Conservation (phyloP, 2,329 filamentous ascomycete species). For the Podosphaera fusca region DNA sequence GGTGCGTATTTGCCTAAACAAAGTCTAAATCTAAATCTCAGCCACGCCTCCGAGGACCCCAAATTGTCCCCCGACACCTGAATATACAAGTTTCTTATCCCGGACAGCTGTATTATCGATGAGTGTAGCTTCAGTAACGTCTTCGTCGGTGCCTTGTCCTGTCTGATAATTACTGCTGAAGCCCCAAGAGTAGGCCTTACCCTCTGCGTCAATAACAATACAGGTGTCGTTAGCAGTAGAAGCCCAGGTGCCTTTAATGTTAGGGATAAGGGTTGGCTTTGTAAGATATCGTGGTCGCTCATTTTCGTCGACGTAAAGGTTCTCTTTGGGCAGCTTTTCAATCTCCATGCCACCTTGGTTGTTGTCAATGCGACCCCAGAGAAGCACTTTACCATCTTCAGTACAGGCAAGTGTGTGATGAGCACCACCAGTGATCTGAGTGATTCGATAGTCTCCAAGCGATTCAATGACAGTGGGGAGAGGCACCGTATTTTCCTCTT, state of each 20-base stretch:
- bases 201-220: constrained; percentile 44
- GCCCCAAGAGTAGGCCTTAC: constrained; percentile 56
- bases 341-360: constrained; percentile 33
- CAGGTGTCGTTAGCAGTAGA: constrained; percentile 49
- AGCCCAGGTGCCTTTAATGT: constrained; percentile 32
- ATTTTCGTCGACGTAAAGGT: constrained; percentile 39
- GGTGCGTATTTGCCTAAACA: not conserved
- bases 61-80: constrained; percentile 77
- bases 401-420: constrained; percentile 53
- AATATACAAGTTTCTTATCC: constrained; percentile 49
- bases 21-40: too few relatives aligned
- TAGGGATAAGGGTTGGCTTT: constrained; percentile 33
- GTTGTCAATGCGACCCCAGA: constrained; percentile 35
- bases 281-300: constrained; percentile 49
- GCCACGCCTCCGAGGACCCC: constrained; percentile 26
- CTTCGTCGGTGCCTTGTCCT: constrained; percentile 54
- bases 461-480: constrained; percentile 43
- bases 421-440: constrained; percentile 43
- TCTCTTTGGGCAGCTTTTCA: constrained; percentile 29
- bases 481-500: constrained; percentile 38
- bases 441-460: constrained; percentile 40
- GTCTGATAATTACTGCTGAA: constrained; percentile 66
- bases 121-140: constrained; percentile 51
- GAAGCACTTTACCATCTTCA: constrained; percentile 30
- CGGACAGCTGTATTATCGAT: constrained; percentile 71